Percentiles rank a stretch among this genome's conserved stretches.
Conservation (phyloP, 306 rosid species). For the Sphenostylis stenocarpa region DNA sequence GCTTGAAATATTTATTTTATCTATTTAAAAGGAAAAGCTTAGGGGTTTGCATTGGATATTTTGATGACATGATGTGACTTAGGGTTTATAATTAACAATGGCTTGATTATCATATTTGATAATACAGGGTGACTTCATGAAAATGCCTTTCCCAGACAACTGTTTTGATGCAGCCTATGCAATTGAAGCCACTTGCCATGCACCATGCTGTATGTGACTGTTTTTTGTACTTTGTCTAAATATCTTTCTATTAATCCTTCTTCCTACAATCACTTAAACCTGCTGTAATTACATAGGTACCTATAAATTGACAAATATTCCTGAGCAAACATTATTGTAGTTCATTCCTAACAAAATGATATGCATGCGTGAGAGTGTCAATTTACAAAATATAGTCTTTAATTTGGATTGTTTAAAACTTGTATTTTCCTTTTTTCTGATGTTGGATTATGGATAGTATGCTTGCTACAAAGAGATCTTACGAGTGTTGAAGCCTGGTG, state of each 20-base stretch:
- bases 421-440: background rate
- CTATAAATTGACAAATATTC: background rate
- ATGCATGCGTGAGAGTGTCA: background rate
- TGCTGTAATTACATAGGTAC: background rate
- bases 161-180: constrained; percentile 91
- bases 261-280: background rate
- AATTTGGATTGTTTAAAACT: constrained; percentile 18
- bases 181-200: constrained; percentile 98
- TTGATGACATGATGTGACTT: background rate
- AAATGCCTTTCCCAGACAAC: constrained; percentile 80
- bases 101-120: constrained; percentile 17
- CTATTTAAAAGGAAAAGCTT: background rate
- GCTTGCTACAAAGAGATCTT: constrained; percentile 83
- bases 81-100: background rate
- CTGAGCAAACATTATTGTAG: background rate
- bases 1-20: background rate
- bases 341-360: background rate
- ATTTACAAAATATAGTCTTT: background rate
- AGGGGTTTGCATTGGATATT: background rate
- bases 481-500: constrained; percentile 83
- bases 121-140: constrained; percentile 92
- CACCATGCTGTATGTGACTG: constrained; percentile 70
- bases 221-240: background rate
- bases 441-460: constrained; percentile 35
- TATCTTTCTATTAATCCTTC: too few relatives aligned